These are phyloP conservation scores for Candida ponderosae DNA, from an alignment of 805 yeast genomes.

Conservation along the genomic window DNA sequence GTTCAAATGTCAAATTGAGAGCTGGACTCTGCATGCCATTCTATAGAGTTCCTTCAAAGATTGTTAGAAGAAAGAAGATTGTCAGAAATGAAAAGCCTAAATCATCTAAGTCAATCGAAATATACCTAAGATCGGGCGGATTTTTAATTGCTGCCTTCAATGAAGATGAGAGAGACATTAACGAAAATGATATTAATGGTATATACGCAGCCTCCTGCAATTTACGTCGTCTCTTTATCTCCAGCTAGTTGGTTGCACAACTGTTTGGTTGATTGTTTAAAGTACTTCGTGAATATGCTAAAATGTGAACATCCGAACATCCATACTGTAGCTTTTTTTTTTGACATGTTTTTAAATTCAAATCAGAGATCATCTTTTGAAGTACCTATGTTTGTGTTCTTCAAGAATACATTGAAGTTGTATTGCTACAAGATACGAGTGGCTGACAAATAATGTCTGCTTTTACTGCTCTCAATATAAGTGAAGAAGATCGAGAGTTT, in stretches of 20 bases:
- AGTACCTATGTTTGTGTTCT: too few species aligned
- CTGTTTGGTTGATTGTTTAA: too few species aligned
- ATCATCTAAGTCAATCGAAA: constrained; percentile 24
- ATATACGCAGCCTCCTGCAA: constrained; percentile 38
- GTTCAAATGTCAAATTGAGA: constrained; percentile 24
- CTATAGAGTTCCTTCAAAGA: constrained; percentile 32
- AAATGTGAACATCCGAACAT: too few species aligned
- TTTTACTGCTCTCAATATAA: constrained; percentile 73
- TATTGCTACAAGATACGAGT: background rate
- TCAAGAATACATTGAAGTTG: too few species aligned
- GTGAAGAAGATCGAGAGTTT: constrained; percentile 57
- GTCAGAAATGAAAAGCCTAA: constrained; percentile 6
- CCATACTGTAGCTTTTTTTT: too few species aligned
- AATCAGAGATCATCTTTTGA: too few species aligned
- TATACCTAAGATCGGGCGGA: constrained; percentile 44
- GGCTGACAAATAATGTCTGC: constrained; percentile 35
- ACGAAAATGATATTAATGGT: constrained; percentile 33
- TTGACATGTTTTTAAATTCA: too few species aligned
- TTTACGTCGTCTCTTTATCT: constrained; percentile 36
- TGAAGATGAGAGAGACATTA: constrained; percentile 21
- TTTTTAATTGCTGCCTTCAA: constrained; percentile 40
- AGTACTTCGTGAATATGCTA: too few species aligned
- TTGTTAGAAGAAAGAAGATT: constrained; percentile 31
- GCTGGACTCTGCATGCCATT: constrained; percentile 50
- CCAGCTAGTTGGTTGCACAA: constrained; percentile 1